phyloP scores from a whole-genome alignment of 352 stramenopile genomes.

The Nothophytophthora sp. region DNA sequence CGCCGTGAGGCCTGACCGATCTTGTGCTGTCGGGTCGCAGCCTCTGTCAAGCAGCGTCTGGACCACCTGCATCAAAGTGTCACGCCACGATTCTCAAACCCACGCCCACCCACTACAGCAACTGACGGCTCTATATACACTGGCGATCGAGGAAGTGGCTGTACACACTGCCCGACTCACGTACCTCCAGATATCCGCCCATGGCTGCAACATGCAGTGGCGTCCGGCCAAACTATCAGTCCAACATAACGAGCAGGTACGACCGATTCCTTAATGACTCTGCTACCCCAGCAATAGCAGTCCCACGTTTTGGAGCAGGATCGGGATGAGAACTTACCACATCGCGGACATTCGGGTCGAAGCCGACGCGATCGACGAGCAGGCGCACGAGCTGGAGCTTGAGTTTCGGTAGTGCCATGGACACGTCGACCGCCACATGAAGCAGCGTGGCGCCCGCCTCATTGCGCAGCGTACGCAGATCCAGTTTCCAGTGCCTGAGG shows the following conservation, averaged over 20 bases:
- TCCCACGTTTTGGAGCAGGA: neutral
- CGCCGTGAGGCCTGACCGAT: constrained; percentile 65
- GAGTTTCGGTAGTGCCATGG: constrained; percentile 57
- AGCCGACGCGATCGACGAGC: constrained; percentile 65
- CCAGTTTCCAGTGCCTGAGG: constrained; percentile 70
- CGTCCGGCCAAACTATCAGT: constrained; percentile 63
- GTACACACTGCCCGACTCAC: too few relatives aligned
- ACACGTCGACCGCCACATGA: constrained; percentile 68
- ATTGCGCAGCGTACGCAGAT: constrained; percentile 63
- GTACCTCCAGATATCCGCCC: constrained; percentile 57
- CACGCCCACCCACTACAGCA: neutral
- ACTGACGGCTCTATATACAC: neutral
- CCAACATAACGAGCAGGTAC: constrained; percentile 7
- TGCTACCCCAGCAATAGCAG: neutral
- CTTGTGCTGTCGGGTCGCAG: constrained; percentile 42
- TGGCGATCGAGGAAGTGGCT: too few relatives aligned
- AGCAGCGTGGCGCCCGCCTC: constrained; percentile 62
- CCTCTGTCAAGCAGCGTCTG: constrained; percentile 51
- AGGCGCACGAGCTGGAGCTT: constrained; percentile 76
- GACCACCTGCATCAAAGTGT: constrained; percentile 37
- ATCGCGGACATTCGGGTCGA: constrained; percentile 72
- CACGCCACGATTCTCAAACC: neutral
- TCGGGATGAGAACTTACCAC: constrained; percentile 28
- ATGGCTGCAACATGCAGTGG: constrained; percentile 75
- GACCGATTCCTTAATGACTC: neutral